Evolutionary conservation across 441 rosid species (phyloP), one percentile per base, ranked within the genome.

Genomic region (Capsella rubella): DNA sequence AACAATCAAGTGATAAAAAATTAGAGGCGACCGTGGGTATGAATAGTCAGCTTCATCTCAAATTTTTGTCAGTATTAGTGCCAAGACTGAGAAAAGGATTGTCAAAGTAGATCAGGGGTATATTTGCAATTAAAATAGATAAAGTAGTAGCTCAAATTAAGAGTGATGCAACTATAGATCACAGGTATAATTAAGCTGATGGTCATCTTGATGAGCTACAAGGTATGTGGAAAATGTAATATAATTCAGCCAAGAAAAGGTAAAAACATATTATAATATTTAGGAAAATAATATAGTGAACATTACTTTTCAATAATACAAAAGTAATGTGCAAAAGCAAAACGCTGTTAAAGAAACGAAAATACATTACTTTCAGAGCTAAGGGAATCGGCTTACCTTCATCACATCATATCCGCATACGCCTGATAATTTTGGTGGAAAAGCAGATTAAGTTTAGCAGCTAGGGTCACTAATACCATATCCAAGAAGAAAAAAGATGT

Each of bases 371-470:
- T 66, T 45, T 58, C 54, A 61, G 77, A 52, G 45, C 28, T 55
- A 31, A 81, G 53, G 64, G 27, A 45, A 67, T 66, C 16, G 32
- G 47, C 70, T 67, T 79, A 85, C 85, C 84, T 81, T 83, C 69
- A 71, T 60, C 77, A 76, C 72, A 78, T 83, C 85, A 82, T 76
- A 83, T 53, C 84, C 87, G 75, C 82, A 85, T 15, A 47, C 37
- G 35, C 84, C 89, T 85, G 86, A 61, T 64, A 74, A 69, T 66
- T 21, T 18, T 51, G 57, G 64, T 14, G 55, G 47, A 55, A 68
- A 59, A 39, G 56, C 56, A 75, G 69, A 65, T 47, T n/a, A 59
- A 47, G 6, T 31, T 76, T 47, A 72, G 77, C 71, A 61, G 56
- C 45, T 71, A 9, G n/a, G 64, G 60, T 53, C 65, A 54, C 61